These are phyloP conservation scores for Blastomyces percursus DNA, from an alignment of 2,329 filamentous ascomycete species.

Conservation along the genomic window DNA sequence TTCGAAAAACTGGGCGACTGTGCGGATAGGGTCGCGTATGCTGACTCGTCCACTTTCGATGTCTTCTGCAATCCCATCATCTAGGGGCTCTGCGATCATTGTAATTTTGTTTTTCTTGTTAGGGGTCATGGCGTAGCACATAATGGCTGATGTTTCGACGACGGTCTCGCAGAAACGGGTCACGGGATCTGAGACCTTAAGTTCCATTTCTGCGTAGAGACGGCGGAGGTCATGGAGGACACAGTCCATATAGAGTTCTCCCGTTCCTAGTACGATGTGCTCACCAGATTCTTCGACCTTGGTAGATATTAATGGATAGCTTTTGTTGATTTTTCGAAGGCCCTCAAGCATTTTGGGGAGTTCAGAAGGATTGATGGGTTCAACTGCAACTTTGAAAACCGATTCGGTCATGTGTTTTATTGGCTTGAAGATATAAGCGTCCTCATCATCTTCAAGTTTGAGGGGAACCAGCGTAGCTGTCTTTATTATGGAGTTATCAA, in stretches of 20 bases:
- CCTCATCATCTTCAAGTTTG: constrained; percentile 73
- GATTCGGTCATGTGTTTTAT: constrained; percentile 93
- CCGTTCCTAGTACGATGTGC: constrained; percentile 87
- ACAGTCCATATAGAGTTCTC: constrained; percentile 99
- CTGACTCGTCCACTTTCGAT: constrained; percentile 84
- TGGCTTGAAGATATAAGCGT: constrained; percentile 89
- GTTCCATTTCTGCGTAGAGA: constrained; percentile 97
- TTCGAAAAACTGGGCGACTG: constrained; percentile 94
- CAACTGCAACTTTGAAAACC: constrained; percentile 93
- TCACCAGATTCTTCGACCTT: constrained; percentile 98
- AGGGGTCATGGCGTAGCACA: constrained; percentile 93
- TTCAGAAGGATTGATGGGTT: constrained; percentile 96
- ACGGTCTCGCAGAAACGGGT: constrained; percentile 97
- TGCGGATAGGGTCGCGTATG: constrained; percentile 84
- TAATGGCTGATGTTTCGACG: constrained; percentile 91
- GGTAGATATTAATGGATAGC: constrained; percentile 86
- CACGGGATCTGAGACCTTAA: constrained; percentile 96
- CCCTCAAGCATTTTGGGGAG: constrained; percentile 98
- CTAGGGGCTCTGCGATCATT: constrained; percentile 92
- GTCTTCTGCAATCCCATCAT: constrained; percentile 87
- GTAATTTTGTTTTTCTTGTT: constrained; percentile 99
- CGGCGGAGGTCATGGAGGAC: constrained; percentile 87
- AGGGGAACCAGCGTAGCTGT: constrained; percentile 80
- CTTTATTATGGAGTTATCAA: constrained; percentile 98
- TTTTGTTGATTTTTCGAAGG: constrained; percentile 93